These are phyloP conservation scores for Aureobasidium leucospermi DNA, from an alignment of 2,329 filamentous ascomycete species.

Conservation along the genomic window DNA sequence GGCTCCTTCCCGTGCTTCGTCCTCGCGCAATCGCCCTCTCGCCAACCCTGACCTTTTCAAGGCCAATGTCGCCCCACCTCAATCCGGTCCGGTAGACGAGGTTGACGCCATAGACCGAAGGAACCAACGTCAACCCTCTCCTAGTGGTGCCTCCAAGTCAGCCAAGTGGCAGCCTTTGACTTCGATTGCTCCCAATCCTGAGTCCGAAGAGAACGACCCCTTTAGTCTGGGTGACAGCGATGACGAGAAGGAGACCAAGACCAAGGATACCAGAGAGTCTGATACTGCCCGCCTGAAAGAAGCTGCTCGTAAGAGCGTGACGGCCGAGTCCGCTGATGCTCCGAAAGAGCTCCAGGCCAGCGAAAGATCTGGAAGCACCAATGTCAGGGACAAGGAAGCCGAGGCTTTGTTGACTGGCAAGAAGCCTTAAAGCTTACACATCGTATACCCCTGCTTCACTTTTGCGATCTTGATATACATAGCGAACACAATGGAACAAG, in stretches of 20 bases:
- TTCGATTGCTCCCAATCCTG: constrained; percentile 73
- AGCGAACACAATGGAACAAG: background rate
- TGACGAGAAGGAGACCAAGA: constrained; percentile 75
- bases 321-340: constrained; percentile 32
- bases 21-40: constrained; percentile 56
- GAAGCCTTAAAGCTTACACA: background rate
- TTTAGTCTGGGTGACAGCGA: constrained; percentile 96
- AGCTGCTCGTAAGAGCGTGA: constrained; percentile 44
- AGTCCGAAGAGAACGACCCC: constrained; percentile 80
- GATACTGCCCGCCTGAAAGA: constrained; percentile 45
- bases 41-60: constrained; percentile 79
- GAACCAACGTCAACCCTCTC: constrained; percentile 16
- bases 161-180: constrained; percentile 98
- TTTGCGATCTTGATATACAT: background rate
- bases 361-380: constrained; percentile 35
- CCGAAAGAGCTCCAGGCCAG: constrained; percentile 29
- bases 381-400: constrained; percentile 38
- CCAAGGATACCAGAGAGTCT: constrained; percentile 52
- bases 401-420: constrained; percentile 34
- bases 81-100: constrained; percentile 64
- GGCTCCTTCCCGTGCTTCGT: constrained; percentile 44
- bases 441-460: background rate
- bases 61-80: constrained; percentile 49
- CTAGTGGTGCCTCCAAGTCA: constrained; percentile 43
- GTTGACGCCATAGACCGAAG: constrained; percentile 64